phyloP scores from a whole-genome alignment of 176 grass and related monocot genomes.

The Oryza glaberrima region DNA sequence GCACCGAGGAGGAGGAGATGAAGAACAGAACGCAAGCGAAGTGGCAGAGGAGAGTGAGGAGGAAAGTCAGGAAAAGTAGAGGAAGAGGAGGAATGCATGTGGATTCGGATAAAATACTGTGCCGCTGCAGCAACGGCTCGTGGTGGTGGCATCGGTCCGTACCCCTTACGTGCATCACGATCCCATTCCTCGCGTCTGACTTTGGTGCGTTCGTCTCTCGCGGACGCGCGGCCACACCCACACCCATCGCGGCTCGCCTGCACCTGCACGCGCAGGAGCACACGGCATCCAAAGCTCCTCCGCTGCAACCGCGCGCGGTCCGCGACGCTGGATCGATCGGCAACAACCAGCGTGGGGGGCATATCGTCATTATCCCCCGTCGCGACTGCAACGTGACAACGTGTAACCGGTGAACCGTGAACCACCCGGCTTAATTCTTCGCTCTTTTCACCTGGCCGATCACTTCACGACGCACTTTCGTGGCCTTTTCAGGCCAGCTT shows the following conservation, averaged over 20 bases:
- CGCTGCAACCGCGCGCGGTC: neutral
- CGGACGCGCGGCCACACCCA: neutral
- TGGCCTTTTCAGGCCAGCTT: neutral
- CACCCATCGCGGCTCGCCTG: neutral
- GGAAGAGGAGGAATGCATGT: neutral
- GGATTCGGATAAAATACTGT: neutral
- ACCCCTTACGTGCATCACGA: neutral
- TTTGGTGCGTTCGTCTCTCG: neutral
- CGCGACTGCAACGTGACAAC: neutral
- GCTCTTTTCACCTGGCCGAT: neutral
- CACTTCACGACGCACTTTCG: neutral
- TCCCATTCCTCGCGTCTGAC: neutral
- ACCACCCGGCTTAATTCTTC: neutral
- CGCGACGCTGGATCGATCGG: neutral
- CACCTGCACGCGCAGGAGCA: neutral
- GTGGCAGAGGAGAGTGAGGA: no score
- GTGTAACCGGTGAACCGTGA: neutral
- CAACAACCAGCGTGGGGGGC: neutral
- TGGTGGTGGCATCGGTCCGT: neutral
- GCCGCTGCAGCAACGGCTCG: neutral
- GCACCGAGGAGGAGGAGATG: neutral
- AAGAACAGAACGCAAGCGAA: neutral
- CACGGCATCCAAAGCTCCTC: constrained; percentile 45
- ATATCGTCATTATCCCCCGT: neutral
- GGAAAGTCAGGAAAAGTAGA: no score